A percentile compares a stretch with the other conserved stretches of the same genome.
Conservation (phyloP, 2,329 filamentous ascomycete genomes). For the Penicillium olsonii region DNA sequence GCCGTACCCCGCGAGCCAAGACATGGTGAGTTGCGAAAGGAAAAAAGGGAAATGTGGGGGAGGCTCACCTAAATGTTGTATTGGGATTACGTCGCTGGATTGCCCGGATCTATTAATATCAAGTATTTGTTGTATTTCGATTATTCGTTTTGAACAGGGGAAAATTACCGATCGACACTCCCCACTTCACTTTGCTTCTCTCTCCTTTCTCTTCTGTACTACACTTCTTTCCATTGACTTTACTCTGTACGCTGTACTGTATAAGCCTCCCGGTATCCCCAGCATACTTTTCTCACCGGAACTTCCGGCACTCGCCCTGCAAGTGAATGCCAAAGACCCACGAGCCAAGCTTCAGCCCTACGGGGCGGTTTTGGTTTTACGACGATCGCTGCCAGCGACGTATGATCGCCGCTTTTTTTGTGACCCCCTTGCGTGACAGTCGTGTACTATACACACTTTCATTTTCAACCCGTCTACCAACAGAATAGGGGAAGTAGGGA, state of each 20-base stretch:
- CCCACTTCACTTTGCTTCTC: neutral
- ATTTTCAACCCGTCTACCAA: too few relatives aligned
- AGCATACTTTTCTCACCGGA: neutral
- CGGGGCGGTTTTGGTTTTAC: conserved; percentile 18
- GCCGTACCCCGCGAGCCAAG: conserved; percentile 26
- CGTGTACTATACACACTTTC: neutral
- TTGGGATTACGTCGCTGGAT: neutral
- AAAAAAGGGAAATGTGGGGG: conserved; percentile 8
- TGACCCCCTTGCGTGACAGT: conserved; percentile 7
- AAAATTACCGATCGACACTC: neutral
- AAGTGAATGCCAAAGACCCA: conserved; percentile 9
- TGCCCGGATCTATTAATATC: neutral
- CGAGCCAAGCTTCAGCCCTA: conserved; percentile 36
- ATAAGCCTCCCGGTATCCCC: too few relatives aligned
- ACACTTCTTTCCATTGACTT: too few relatives aligned
- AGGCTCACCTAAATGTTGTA: neutral
- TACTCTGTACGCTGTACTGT: too few relatives aligned
- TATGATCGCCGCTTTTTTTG: conserved; percentile 2
- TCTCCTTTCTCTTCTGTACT: neutral
- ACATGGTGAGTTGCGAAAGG: conserved; percentile 21
- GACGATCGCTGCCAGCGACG: neutral
- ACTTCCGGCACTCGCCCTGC: neutral
- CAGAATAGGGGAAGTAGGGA: neutral
- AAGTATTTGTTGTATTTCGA: neutral
- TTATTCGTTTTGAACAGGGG: neutral